phyloP scores from a whole-genome alignment of 2,329 filamentous ascomycete species.

The Paecilomyces fulvus region DNA sequence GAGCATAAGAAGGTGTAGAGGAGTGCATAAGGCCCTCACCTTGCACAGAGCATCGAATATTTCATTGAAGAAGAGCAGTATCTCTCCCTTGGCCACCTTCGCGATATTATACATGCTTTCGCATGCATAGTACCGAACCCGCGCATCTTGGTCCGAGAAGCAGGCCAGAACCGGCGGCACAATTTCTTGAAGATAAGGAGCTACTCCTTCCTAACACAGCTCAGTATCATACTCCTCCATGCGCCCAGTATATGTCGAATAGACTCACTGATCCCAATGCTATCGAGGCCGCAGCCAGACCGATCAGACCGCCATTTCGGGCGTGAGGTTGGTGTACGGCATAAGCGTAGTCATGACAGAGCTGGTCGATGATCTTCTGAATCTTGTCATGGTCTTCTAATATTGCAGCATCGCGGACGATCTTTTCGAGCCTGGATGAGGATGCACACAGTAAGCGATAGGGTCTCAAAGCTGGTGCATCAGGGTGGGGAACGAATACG shows the following conservation, averaged over 20 bases:
- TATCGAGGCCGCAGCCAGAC: constrained; percentile 89
- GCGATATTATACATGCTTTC: constrained; percentile 99
- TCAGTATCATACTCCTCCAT: constrained; percentile 4
- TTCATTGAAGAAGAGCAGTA: constrained; percentile 94
- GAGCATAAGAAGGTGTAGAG: constrained; percentile 1
- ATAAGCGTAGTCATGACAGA: constrained; percentile 96
- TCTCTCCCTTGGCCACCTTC: constrained; percentile 97
- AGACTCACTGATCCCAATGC: constrained; percentile 78
- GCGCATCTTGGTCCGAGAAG: constrained; percentile 95
- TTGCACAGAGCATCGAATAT: constrained; percentile 97
- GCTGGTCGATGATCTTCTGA: constrained; percentile 81
- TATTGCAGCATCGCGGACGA: constrained; percentile 75
- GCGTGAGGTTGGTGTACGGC: constrained; percentile 95
- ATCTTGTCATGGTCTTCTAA: constrained; percentile 72
- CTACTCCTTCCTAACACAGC: constrained; percentile 60
- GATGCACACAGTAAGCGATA: constrained; percentile 4
- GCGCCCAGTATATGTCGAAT: not conserved
- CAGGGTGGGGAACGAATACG: constrained; percentile 2
- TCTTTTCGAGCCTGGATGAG: constrained; percentile 65
- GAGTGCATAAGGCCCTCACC: constrained; percentile 41
- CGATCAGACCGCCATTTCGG: constrained; percentile 91
- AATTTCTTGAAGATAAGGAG: constrained; percentile 84
- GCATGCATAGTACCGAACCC: constrained; percentile 95
- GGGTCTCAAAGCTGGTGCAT: not conserved
- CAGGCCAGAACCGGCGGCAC: constrained; percentile 94